Base-by-base conservation (phyloP, 177 flowering plant genomes). In the Vitis hybrid region DNA sequence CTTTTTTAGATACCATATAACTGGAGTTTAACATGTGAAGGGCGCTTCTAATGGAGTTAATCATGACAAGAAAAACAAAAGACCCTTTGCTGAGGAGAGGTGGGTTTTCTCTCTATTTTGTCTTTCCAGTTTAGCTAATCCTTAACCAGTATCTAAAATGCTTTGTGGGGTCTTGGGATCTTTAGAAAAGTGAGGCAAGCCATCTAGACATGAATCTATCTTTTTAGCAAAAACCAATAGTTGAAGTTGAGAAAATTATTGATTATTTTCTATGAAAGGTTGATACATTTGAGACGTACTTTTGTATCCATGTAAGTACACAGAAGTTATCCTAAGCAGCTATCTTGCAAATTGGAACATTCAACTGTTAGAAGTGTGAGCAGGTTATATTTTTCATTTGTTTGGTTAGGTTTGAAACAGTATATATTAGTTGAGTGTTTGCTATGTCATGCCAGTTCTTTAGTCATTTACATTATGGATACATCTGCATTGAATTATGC, bases 61-160 rank as follows among this genome's bases (percentile, higher is more conserved):
- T 69, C 69, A 69, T 32, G 78, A 72, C 57, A 77, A 72, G 50
- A 77, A 75, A 64, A 80, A 78, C 72, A 80, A 80, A 26, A 68
- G 83, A 13, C 66, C 76, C 1, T 32, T 64, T 12, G 45, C 66
- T 48, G 78, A 77, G 13, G 76, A 68, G 12, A 75, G 80, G 83
- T 80, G 32, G 32, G 12, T 45, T 51, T 69, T 30, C 23, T 62
- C 8, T 8, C 21, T 51, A 13, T 9, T 48, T 30, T 26, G 34
- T 11, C 51, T 39, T 21, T 18, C 13, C 4, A 23, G 30, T 26
- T 26, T 26, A 13, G n/a, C 30, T 60, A 57, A 6, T 26, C 21
- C 5, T 57, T 8, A 21, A 5, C 1, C 26, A 19, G 60, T 57
- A 57, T 11, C 60, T 57, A 21, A 18, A 26, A 57, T 3, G 11